Conservation (phyloP, 768 basidiomycete species). For the Podaxis sp. region DNA sequence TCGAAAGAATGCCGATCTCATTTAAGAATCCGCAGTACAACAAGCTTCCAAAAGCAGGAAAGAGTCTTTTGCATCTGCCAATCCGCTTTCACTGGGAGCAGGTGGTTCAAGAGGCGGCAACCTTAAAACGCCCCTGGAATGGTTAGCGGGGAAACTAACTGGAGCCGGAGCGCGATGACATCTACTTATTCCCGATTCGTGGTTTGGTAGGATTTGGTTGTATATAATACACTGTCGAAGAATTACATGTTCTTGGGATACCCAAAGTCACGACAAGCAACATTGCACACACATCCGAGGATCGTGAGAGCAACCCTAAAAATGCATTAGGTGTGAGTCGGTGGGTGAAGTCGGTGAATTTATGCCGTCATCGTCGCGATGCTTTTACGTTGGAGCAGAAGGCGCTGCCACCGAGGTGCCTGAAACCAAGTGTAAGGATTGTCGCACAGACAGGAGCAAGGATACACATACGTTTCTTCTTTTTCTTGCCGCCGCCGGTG, state of each 20-base stretch:
- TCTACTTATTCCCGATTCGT: neutral
- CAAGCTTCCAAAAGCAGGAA: slow-evolving; percentile 69
- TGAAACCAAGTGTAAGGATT: slow-evolving; percentile 19
- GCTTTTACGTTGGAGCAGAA: slow-evolving; percentile 28
- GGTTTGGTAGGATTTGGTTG: neutral
- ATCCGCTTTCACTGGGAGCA: slow-evolving; percentile 76
- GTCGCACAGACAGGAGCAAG: slow-evolving; percentile 6
- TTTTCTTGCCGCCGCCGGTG: slow-evolving; percentile 63
- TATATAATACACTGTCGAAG: neutral
- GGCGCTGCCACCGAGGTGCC: slow-evolving; percentile 39
- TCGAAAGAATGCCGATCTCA: slow-evolving; percentile 12
- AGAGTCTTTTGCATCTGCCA: slow-evolving; percentile 78
- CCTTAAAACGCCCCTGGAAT: slow-evolving; percentile 72
- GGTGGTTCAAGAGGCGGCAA: slow-evolving; percentile 59
- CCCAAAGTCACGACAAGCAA: neutral
- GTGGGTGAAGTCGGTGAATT: neutral
- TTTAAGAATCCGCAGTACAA: slow-evolving; percentile 50
- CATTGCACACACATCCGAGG: neutral
- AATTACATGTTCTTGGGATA: neutral
- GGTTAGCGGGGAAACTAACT: slow-evolving; percentile 75
- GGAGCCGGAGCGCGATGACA: slow-evolving; percentile 49
- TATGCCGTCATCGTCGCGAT: neutral
- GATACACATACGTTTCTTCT: slow-evolving; percentile 64
- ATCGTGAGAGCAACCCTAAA: neutral
- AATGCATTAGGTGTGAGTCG: neutral